Evolutionary conservation across 2,329 filamentous ascomycete species (phyloP), one percentile per base, ranked within the genome.

Genomic region (Colletotrichum liaoningense): DNA sequence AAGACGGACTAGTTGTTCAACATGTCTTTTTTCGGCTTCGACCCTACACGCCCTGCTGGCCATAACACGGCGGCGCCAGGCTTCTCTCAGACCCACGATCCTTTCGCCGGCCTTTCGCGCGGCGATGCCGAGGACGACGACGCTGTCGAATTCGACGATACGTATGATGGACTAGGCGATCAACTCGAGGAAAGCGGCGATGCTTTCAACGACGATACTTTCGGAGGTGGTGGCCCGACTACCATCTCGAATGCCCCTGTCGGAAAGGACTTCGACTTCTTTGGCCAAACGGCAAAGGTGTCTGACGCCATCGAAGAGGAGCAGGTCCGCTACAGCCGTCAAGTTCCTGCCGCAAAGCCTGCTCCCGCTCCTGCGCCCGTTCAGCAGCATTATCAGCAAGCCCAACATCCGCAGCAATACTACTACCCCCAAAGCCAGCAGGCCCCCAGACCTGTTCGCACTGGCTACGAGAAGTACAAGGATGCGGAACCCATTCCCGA

Each of bases 181-280:
- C 92, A 94, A 82, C 92, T 99, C 46, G 93, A 98, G 79, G 96
- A 99, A 81, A 93, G 94, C 24, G 94, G 96, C 79, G 97, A 99
- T 86, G 95, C 90, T 63, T 95, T 98, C 88, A 99, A 99, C 83
- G 95, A 98, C 79, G 97, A 98, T 81, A 99, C 97, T 2, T 99
- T 99, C 81, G 94, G 85, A 55, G 83, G 81, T 14, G 80, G 80
- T 35, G 79, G 78, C 22, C 75, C 83, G 73, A 80, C 81, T 69
- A 84, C 83, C 46, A 84, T 82, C 22, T 80, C 81, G 22, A 76
- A 81, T 49, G 83, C 87, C 35, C 86, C 86, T 12, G 90, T 97
- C 72, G 95, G 95, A 80, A 97, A 94, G 81, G 96, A 99, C 83
- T 98, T 98, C 79, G 97, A 99, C 83, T 99, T 98, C 84, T 97